Evolutionary conservation across 1,284 basidiomycete genomes (phyloP).

Genomic region (Microstroma glucosiphilum): DNA sequence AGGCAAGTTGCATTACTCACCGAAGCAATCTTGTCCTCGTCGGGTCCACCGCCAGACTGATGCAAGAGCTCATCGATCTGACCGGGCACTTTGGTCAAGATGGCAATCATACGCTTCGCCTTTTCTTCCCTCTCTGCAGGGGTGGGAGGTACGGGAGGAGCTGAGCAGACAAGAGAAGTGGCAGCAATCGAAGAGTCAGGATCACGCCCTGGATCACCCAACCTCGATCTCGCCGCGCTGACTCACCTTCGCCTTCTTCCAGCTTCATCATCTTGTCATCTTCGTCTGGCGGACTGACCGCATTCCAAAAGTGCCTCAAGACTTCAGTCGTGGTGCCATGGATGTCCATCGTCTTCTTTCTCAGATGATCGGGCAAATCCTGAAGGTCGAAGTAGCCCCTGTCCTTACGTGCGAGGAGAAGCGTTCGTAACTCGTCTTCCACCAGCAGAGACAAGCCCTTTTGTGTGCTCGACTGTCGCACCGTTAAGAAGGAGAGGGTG

Average conservation of each 20-base stretch:
- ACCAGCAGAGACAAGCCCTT: neutral
- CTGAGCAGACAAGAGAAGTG: neutral
- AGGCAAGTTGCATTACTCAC: neutral
- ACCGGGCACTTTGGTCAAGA: slow-evolving; percentile 10
- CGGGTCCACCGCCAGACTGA: neutral
- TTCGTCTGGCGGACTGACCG: slow-evolving; percentile 64
- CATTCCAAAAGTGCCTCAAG: slow-evolving; percentile 87
- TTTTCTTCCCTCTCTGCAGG: slow-evolving; percentile 16
- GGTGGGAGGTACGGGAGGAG: slow-evolving; percentile 1
- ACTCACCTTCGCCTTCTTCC: slow-evolving; percentile 1
- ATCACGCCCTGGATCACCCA: neutral
- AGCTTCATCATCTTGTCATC: slow-evolving; percentile 8
- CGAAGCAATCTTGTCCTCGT: neutral
- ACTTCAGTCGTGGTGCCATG: slow-evolving; percentile 93
- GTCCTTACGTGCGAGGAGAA: slow-evolving; percentile 14
- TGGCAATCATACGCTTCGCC: slow-evolving; percentile 24
- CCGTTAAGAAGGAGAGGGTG: neutral
- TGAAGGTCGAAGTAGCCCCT: slow-evolving; percentile 31
- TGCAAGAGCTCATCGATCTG: slow-evolving; percentile 3
- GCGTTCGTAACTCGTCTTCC: neutral
- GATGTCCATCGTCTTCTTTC: slow-evolving; percentile 74
- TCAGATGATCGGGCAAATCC: slow-evolving; percentile 67
- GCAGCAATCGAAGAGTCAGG: too few relatives aligned
- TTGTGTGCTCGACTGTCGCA: neutral
- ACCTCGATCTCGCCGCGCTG: neutral